phyloP scores from a whole-genome alignment of 495 filamentous ascomycete species.

The Penicillium maclennaniae region DNA sequence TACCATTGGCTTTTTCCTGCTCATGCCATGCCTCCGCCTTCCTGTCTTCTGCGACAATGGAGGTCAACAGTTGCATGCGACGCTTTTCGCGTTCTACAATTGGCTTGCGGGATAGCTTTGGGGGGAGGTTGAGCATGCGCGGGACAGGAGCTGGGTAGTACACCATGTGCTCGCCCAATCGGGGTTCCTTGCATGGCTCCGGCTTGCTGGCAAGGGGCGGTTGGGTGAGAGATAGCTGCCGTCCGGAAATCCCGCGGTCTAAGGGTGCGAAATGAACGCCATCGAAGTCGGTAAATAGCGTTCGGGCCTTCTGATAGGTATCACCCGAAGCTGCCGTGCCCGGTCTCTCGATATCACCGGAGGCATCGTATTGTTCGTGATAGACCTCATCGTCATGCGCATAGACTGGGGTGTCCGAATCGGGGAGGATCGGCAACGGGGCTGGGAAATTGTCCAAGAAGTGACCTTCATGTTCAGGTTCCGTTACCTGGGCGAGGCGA shows the following conservation, averaged over 20 bases:
- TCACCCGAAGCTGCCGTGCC: constrained; percentile 58
- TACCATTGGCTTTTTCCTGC: constrained; percentile 13
- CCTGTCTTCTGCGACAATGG: constrained; percentile 45
- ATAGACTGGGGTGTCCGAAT: constrained; percentile 25
- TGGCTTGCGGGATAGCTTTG: constrained; percentile 74
- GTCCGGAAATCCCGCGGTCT: constrained; percentile 30
- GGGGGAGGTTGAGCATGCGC: constrained; percentile 86
- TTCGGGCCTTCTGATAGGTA: constrained; percentile 64
- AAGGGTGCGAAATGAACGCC: constrained; percentile 74
- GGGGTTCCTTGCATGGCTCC: constrained; percentile 59
- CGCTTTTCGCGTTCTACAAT: constrained; percentile 61
- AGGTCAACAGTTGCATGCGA: constrained; percentile 58
- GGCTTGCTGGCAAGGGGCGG: constrained; percentile 49
- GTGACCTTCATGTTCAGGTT: constrained; percentile 45
- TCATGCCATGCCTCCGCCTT: constrained; percentile 38
- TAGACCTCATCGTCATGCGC: constrained; percentile 15
- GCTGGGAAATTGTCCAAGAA: constrained; percentile 22
- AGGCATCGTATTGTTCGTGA: constrained; percentile 19
- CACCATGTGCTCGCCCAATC: constrained; percentile 71
- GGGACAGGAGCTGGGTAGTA: constrained; percentile 96
- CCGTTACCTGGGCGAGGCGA: constrained; percentile 48
- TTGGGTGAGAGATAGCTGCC: constrained; percentile 34
- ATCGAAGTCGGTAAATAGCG: constrained; percentile 87
- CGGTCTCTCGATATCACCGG: constrained; percentile 33
- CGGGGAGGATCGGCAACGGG: constrained; percentile 20